Percentiles rank a stretch among this genome's conserved stretches.
Evolutionary conservation across 116 monocot species (phyloP).

Genomic region (Iris pallida): DNA sequence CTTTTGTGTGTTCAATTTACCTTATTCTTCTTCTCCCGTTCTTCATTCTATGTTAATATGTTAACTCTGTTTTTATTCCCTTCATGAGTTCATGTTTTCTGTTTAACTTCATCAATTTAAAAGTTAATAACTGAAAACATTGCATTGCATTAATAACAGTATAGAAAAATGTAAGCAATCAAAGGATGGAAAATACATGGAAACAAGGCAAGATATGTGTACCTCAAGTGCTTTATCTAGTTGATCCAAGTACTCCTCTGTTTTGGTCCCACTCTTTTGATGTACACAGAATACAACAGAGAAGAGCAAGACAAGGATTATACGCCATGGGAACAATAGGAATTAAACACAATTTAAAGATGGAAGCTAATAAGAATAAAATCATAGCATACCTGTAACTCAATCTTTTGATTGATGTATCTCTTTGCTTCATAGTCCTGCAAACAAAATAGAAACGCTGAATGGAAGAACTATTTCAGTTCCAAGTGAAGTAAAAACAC

Average conservation of each 20-base stretch:
- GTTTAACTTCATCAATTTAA: no score
- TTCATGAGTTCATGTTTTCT: no score
- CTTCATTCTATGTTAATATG: no score
- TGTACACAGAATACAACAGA: slow-evolving; percentile 9
- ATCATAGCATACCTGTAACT: slow-evolving; percentile 52
- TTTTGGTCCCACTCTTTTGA: slow-evolving; percentile 72
- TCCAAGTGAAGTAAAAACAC: not conserved
- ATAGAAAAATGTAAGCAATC: not conserved
- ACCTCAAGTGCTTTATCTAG: slow-evolving; percentile 87
- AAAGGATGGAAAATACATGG: not conserved
- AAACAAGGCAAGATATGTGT: slow-evolving; percentile 8
- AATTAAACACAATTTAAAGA: no score
- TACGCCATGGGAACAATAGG: no score
- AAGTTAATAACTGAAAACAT: no score
- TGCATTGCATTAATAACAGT: no score
- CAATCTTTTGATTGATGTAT: slow-evolving; percentile 79
- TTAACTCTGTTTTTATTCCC: no score
- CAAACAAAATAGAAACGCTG: slow-evolving; percentile 4
- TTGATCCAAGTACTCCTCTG: slow-evolving; percentile 66
- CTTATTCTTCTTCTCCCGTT: no score
- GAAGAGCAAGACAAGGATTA: not conserved
- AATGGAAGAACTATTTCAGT: not conserved
- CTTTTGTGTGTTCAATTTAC: no score
- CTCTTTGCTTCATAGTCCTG: slow-evolving; percentile 78
- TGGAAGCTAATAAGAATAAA: no score